Evolutionary conservation across 768 basidiomycete genomes (phyloP), one percentile per base, ranked within the genome.

Genomic region (Collybiopsis luxurians): DNA sequence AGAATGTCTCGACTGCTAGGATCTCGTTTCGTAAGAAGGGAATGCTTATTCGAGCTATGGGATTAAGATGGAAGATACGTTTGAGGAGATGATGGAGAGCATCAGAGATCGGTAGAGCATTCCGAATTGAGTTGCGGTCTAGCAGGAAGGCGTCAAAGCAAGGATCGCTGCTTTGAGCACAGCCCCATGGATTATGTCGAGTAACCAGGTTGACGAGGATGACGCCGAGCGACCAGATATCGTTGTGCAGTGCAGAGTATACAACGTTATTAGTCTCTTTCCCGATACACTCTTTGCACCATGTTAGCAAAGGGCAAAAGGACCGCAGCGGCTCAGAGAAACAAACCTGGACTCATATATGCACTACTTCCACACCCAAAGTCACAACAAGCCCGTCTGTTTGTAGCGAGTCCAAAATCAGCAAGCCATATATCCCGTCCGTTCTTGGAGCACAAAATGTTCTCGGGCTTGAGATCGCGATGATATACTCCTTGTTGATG

Each of bases 381-480:
- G 43, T 83, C 80, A 26, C 62, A 66, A 52, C 77, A 81, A 46
- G 79, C 60, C 15, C 66, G 68, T 56, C 71, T 69, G 51, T 70
- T 72, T 5, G 81, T 86, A 0, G 84, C 79, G 42, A 92, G 74
- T 15, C 92, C 92, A 75, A 93, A 94, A 69, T 94, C 92, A 3
- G 87, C 83, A 46, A 93, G 74, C 53, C 77, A 78, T 34, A 92
- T 76, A 59, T 73, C 70, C 45, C 68, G 65, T 11, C 86, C 85
- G 49, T 70, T 82, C 64, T 67, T 72, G 58, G 67, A 79, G 64
- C 82, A 85, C 38, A 92, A 70, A 23, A 92, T 77, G 67, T 87
- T 91, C 68, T 92, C 92, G 0, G 91, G 92, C 70, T 94, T 94
- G 64, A 95, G 80, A 64, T 94, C 91, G 24, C 92, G 87, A 71